Conservation (phyloP, 345 rosid genomes). For the Angophora floribunda region DNA sequence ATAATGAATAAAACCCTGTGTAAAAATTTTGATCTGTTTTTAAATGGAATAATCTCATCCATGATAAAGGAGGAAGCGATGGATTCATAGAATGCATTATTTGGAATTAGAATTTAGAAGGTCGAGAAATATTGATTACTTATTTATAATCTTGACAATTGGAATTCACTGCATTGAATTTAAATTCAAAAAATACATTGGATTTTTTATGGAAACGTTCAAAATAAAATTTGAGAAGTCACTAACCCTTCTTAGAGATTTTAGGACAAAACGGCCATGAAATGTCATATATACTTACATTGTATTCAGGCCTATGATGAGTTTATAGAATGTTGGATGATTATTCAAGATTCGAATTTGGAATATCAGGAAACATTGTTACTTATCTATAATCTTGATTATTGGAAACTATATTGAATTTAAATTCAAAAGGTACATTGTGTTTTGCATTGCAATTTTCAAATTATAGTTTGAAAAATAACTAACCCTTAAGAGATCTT, state of each 20-base stretch:
- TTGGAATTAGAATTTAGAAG: neutral
- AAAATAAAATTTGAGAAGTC: no score
- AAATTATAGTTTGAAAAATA: no score
- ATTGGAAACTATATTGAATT: neutral
- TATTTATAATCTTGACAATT: neutral
- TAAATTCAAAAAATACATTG: neutral
- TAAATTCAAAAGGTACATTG: fast-evolving
- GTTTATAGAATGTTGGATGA: no score
- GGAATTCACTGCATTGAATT: neutral
- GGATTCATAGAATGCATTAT: neutral
- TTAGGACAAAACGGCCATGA: no score
- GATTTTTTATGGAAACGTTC: neutral
- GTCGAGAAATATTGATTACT: neutral
- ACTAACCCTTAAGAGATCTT: neutral
- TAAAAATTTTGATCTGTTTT: neutral
- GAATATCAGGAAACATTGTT: neutral
- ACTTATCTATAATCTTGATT: neutral
- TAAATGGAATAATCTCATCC: neutral
- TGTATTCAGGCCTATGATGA: neutral
- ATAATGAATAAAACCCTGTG: neutral
- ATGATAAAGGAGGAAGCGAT: neutral
- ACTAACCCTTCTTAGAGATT: no score
- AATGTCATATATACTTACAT: neutral
- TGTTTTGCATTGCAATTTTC: neutral
- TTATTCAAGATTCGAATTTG: no score